phyloP scores from a whole-genome alignment of 1,284 basidiomycete species.

The Puccinia novopanici region DNA sequence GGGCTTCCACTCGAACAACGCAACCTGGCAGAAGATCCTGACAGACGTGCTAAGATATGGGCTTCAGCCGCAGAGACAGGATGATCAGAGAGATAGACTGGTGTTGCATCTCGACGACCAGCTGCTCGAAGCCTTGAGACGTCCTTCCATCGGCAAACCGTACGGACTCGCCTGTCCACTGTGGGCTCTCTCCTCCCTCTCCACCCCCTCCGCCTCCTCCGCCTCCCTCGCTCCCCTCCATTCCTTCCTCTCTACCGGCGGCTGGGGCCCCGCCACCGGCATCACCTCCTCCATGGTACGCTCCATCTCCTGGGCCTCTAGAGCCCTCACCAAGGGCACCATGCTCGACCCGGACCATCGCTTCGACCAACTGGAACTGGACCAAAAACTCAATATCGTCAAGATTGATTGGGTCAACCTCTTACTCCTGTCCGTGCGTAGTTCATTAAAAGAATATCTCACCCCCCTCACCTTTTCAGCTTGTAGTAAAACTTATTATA shows the following conservation, averaged over 20 bases:
- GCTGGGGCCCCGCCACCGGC: constrained; percentile 24
- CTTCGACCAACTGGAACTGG: constrained; percentile 42
- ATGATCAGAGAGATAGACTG: constrained; percentile 5
- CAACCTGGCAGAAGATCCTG: constrained; percentile 32
- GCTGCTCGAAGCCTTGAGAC: constrained; percentile 17
- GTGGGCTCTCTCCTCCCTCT: constrained; percentile 28
- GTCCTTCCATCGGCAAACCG: constrained; percentile 27
- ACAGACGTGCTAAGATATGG: constrained; percentile 25
- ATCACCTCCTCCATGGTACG: constrained; percentile 7
- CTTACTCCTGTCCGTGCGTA: constrained; percentile 42
- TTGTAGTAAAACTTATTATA: too few relatives aligned
- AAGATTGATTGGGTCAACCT: constrained; percentile 49
- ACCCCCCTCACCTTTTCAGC: neutral
- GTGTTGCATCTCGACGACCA: constrained; percentile 43
- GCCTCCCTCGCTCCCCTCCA: constrained; percentile 1
- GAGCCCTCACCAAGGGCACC: constrained; percentile 1
- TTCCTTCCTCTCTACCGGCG: constrained; percentile 17
- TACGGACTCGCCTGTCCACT: constrained; percentile 39
- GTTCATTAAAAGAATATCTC: constrained; percentile 2
- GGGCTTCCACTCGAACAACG: constrained; percentile 32
- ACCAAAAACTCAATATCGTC: constrained; percentile 35
- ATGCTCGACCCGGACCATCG: constrained; percentile 43
- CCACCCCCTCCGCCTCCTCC: neutral
- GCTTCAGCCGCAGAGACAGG: constrained; percentile 10
- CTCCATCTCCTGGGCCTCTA: constrained; percentile 38